Evolutionary conservation across 2,329 filamentous ascomycete species (phyloP), one percentile per base, ranked within the genome.

Genomic region (Colletotrichum falcatum): DNA sequence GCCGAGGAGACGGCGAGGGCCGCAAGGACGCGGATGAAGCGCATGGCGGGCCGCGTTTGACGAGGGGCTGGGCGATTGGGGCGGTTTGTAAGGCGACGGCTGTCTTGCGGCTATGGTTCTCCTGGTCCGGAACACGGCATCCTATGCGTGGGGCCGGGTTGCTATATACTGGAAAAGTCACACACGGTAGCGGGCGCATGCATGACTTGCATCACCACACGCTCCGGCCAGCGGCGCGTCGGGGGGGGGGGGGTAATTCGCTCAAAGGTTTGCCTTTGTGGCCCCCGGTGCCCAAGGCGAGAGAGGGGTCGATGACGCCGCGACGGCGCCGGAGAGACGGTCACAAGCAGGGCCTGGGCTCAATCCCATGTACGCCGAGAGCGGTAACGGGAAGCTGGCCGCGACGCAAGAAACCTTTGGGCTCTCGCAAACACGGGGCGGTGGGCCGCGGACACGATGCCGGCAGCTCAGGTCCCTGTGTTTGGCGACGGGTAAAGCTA

Each of bases 1-100:
- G 70, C 70, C 11, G 66, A 61, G 33, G 66, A 61, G 9, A 67
- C 72, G 26, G 73, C 74, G 14, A 76, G 61, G 26, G 73, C 74
- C 42, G 74, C 72, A 46, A 75, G 56, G 26, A 76, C 53, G n/a
- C 66, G 49, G 14, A 60, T 49, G 30, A 61, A 67, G 63, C 74
- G 74, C 74, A 76, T 76, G 42, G 1, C 66, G 64, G 30, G n/a
- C 61, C 35, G 46, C 46, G 20, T 14, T 8, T 11, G 48, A 28
- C 30, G 18, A 7, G 42, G 20, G 35, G 30, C 4, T 3, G 7
- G 20, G 35, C 33, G 11, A 28, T 35, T 48, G 42, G 16, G 18
- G 18, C 16, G 18, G 23, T 7, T 5, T 33, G n/a, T 26, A 7
- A 44, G 42, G n/a, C 18, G 26, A 18, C 12, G 20, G n/a, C 12